Base-by-base conservation (phyloP, 75 land plant genomes). In the Isoetes taiwanensis region DNA sequence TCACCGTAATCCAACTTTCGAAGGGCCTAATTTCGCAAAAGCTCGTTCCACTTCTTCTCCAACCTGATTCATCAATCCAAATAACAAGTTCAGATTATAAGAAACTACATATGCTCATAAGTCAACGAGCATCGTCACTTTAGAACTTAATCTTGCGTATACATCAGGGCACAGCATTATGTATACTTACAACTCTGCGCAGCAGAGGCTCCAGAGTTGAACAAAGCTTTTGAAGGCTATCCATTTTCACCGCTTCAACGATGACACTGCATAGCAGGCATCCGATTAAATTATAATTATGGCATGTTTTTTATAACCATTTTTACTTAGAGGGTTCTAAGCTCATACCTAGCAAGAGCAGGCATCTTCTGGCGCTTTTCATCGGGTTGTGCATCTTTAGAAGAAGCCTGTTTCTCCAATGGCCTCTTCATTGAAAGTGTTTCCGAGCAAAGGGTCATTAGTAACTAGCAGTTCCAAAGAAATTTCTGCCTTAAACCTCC, bases 31-130 rank as follows among this genome's bases (percentile, higher is more conserved):
- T 62, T 81, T 90, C 50, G 84, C 90, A 46, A 90, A 66, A 33
- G 90, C 97, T 50, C 97, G 97, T 46, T 90, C 97, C 30, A 90
- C 97, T 64, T 90, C 97, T 75, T 90, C 97, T 75, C 97, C 88
- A 21, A 90, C 91, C 97, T 90, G 74, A 66, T 63, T 2, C n/a
- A 41, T 28, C 1, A 19, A 56, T 34, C 20, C 62, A 9, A 28
- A 19, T 1, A 2, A 41, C 16, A 23, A 50, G 11, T 5, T 48
- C 17, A 59, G 30, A 68, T 12, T 41, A 28, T 1, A 46, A 42
- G 61, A 27, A 12, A 41, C 23, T 6, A 41, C 26, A 57, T 21
- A 57, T 57, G 41, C 59, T n/a, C 33, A 57, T 25, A 67, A 11
- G 52, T 10, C 57, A 16, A 58, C 2, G 43, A 46, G 6, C 52